Evolutionary conservation across 495 filamentous ascomycete species (phyloP).

Genomic region (Neurospora sp.): DNA sequence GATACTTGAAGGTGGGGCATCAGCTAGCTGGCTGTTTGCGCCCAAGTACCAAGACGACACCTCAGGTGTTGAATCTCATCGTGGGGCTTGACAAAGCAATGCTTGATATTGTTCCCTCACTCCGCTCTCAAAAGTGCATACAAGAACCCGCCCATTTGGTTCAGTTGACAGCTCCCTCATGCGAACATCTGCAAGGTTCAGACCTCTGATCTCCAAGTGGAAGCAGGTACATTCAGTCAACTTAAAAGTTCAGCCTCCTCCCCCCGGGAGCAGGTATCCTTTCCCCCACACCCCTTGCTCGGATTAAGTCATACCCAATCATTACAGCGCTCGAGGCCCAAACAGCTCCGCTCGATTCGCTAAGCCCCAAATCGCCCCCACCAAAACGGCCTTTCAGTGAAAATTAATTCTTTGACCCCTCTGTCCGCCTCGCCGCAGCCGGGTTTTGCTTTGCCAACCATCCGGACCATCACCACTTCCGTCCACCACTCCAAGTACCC

Average conservation of each 20-base stretch:
- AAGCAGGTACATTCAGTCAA: not conserved
- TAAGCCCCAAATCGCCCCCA: conserved; percentile 26
- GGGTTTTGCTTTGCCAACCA: conserved; percentile 15
- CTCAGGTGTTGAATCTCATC: not conserved
- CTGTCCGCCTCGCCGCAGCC: conserved; percentile 8
- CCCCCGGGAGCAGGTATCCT: not conserved
- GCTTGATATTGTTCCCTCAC: not conserved
- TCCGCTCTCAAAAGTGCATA: not conserved
- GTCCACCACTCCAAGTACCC: conserved; percentile 3
- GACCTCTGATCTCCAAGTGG: not conserved
- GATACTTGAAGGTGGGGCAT: not conserved
- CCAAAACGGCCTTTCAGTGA: conserved; percentile 27
- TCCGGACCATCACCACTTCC: conserved; percentile 8
- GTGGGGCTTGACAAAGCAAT: not conserved
- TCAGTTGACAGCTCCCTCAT: not conserved
- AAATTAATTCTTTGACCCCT: conserved; percentile 26
- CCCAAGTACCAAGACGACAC: not conserved
- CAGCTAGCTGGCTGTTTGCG: not conserved
- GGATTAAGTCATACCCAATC: conserved; percentile 7
- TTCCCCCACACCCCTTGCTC: not conserved
- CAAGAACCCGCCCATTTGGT: not conserved
- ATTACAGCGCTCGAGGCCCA: not conserved
- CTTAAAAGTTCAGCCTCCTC: not conserved
- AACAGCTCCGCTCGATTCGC: conserved; percentile 4
- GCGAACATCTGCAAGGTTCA: not conserved